These are phyloP conservation scores for Geranium brycei DNA, from an alignment of 345 rosid genomes.

Conservation along the genomic window DNA sequence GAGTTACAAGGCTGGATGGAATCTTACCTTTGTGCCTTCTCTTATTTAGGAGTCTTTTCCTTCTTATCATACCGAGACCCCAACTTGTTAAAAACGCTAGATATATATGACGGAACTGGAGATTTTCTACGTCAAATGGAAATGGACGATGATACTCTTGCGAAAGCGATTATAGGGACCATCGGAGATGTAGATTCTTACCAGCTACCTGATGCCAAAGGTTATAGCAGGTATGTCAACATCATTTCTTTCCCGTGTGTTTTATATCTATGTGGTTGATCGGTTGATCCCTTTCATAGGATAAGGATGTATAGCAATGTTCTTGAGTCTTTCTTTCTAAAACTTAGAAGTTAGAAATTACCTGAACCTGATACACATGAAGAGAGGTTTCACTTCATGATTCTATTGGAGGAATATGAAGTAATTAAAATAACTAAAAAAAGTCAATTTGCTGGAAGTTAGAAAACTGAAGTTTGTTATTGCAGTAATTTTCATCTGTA, in stretches of 20 bases:
- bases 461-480: no score
- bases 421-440: no score
- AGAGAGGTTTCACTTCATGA: not conserved
- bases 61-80: conserved; percentile 90
- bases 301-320: not conserved
- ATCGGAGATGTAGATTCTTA: conserved; percentile 89
- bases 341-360: not conserved
- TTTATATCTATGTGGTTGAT: not conserved
- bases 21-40: conserved; percentile 9
- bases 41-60: conserved; percentile 56
- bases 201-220: conserved; percentile 97
- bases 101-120: conserved; percentile 69
- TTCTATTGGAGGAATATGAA: not conserved
- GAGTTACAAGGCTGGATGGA: not conserved
- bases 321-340: no score
- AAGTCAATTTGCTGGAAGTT: no score
- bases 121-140: conserved; percentile 73
- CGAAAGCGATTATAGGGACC: conserved; percentile 93
- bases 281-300: not conserved
- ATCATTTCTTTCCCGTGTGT: not conserved
- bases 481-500: no score
- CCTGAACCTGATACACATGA: not conserved
- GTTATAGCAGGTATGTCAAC: conserved; percentile 70
- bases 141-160: conserved; percentile 69
- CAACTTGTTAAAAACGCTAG: conserved; percentile 80